Base-by-base conservation (phyloP, 129 eudicot species). In the Artemisia annua region DNA sequence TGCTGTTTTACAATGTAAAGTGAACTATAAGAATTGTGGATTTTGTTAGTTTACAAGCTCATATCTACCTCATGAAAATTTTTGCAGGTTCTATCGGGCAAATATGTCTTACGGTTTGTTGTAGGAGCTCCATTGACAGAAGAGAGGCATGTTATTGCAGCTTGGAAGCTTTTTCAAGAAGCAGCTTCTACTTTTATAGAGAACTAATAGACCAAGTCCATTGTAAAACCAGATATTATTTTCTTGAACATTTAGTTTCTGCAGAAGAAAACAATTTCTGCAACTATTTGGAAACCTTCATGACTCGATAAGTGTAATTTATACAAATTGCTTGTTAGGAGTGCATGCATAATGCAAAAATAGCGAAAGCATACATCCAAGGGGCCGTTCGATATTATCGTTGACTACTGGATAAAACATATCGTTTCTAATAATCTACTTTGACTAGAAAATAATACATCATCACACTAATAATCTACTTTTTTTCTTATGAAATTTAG, bases 121-220 rank as follows among this genome's bases (percentile, higher is more conserved):
- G 87, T 94, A 12, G 99, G 99, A 59, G 98, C 98, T 78, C 96
- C 98, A 60, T 82, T 94, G 80, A 94, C 98, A 12, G 98, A 88
- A 81, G 88, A 90, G 84, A 83, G 85, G 55, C 98, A 94, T 59
- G 70, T 90, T 16, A 54, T 70, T 24, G 83, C 73, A 63, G 91
- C 98, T 16, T 94, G 97, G 98, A 83, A 81, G 70, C 72, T 83
- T 67, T 84, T 94, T 65, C 98, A 94, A 82, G 91, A 87, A 30
- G 78, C 77, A 70, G 95, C 92, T 60, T 75, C 89, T 26, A 66
- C 71, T 55, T 62, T 88, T 50, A 53, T 88, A 63, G 73, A 18
- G n/a, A 78, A 52, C 56, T 68, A 39, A 58, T 83, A 76, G 62
- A 48, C 59, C 60, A 73, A 80, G 46, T 49, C 66, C 11, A 44